These are phyloP conservation scores for Tolypocladium pustulatum DNA, from an alignment of 2,329 filamentous ascomycete species.

Conservation along the genomic window DNA sequence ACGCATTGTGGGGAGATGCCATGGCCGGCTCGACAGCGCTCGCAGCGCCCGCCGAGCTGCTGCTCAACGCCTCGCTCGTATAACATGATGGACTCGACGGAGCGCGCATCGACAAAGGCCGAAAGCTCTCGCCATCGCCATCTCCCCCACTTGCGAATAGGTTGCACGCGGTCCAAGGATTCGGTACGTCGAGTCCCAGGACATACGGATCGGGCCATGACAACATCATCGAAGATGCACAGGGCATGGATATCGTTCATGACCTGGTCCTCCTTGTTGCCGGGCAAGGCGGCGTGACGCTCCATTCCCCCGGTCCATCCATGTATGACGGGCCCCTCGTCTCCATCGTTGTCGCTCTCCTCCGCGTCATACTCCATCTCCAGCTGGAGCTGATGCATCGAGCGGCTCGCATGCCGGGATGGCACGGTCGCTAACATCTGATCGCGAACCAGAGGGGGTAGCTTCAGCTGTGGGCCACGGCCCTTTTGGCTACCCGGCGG, in stretches of 20 bases:
- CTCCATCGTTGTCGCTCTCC: slow-evolving; percentile 9
- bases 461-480: slow-evolving; percentile 1
- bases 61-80: slow-evolving; percentile 13
- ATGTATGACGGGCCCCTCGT: slow-evolving; percentile 5
- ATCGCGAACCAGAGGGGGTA: slow-evolving; percentile 9
- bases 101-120: slow-evolving; percentile 3
- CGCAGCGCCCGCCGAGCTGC: slow-evolving; percentile 8
- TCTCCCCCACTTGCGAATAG: slow-evolving; percentile 9
- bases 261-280: slow-evolving; percentile 4
- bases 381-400: slow-evolving; percentile 13
- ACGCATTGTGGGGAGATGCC: slow-evolving; percentile 14
- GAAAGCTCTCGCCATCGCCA: slow-evolving; percentile 12
- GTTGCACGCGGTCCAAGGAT: not conserved
- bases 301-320: slow-evolving; percentile 6
- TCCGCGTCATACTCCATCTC: slow-evolving; percentile 11
- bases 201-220: not conserved
- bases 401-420: slow-evolving; percentile 3
- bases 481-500: not conserved
- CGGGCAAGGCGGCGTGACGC: slow-evolving; percentile 2
- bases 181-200: not conserved
- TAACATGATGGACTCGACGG: slow-evolving; percentile 13
- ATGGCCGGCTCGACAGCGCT: slow-evolving; percentile 11
- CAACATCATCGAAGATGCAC: slow-evolving; percentile 10
- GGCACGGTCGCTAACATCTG: slow-evolving; percentile 4
- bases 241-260: slow-evolving; percentile 10